Evolutionary conservation across 768 basidiomycete species (phyloP).

Genomic region (Lactarius sp.): DNA sequence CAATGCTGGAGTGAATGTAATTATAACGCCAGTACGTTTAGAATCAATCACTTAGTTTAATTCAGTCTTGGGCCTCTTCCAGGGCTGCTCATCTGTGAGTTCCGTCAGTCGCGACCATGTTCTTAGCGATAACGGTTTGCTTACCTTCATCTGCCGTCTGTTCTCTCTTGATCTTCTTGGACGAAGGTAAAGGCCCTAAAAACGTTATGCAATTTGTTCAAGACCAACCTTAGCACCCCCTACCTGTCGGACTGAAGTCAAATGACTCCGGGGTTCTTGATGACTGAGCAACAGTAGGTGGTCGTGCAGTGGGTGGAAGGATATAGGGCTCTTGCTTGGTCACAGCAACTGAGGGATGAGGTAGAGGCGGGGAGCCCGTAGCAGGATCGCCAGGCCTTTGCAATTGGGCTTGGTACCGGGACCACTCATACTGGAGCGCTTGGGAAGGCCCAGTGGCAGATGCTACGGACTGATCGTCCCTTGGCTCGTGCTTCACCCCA

Average conservation of each 20-base stretch:
- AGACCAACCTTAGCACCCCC: background rate
- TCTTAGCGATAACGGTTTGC: background rate
- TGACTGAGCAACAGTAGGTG: conserved; percentile 1
- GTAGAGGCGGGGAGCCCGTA: background rate
- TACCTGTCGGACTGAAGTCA: conserved; percentile 7
- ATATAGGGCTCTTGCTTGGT: background rate
- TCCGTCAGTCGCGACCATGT: background rate
- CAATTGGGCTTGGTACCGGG: conserved; percentile 7
- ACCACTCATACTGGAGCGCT: conserved; percentile 7
- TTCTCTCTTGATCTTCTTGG: conserved; percentile 5
- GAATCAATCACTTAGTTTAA: conserved; percentile 1
- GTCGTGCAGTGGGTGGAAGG: background rate
- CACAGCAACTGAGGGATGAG: background rate
- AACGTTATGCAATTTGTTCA: background rate
- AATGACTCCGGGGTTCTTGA: background rate
- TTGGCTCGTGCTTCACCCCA: conserved; percentile 15
- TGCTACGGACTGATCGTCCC: background rate
- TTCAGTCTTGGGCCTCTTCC: conserved; percentile 16
- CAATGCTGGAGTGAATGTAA: background rate
- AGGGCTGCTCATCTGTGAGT: conserved; percentile 6
- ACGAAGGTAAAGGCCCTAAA: conserved; percentile 7
- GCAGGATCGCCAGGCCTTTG: background rate
- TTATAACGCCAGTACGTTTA: background rate
- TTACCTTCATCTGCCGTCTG: conserved; percentile 7
- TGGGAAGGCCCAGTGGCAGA: background rate